Evolutionary conservation across 2,329 filamentous ascomycete species (phyloP).

Genomic region (Emmonsia crescens): DNA sequence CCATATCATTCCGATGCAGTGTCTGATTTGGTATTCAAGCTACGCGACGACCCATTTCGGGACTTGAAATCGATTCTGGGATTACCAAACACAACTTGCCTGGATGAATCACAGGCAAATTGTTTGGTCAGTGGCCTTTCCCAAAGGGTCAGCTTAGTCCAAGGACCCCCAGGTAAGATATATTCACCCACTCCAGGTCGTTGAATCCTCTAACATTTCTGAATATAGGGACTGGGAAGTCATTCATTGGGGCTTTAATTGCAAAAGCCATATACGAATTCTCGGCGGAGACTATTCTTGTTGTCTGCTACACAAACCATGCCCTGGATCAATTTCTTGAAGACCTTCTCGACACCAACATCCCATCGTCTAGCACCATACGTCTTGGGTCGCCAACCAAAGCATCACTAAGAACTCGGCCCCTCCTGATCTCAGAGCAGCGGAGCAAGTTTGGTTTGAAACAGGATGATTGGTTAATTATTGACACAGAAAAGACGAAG

Average conservation of each 20-base stretch:
- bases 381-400: slow-evolving; percentile 49
- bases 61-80: slow-evolving; percentile 13
- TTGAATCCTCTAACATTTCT: background rate
- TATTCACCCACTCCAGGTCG: slow-evolving; percentile 20
- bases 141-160: slow-evolving; percentile 48
- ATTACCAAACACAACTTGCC: slow-evolving; percentile 19
- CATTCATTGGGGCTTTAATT: slow-evolving; percentile 57
- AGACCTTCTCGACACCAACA: slow-evolving; percentile 51
- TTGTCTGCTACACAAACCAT: slow-evolving; percentile 60
- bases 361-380: slow-evolving; percentile 42
- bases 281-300: slow-evolving; percentile 45
- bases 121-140: slow-evolving; percentile 45
- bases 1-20: background rate
- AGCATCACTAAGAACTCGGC: slow-evolving; percentile 38
- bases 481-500: slow-evolving; percentile 33
- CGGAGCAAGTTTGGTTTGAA: slow-evolving; percentile 22
- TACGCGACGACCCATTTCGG: background rate
- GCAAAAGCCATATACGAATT: slow-evolving; percentile 45
- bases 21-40: background rate
- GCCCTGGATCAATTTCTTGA: slow-evolving; percentile 55
- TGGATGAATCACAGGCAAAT: slow-evolving; percentile 45
- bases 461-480: slow-evolving; percentile 28
- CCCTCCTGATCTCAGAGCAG: slow-evolving; percentile 39
- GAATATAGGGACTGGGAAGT: slow-evolving; percentile 59
- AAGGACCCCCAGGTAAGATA: slow-evolving; percentile 56